Conservation (phyloP, 371 early-diverging fungal genomes). For the Mucor plumbeus region DNA sequence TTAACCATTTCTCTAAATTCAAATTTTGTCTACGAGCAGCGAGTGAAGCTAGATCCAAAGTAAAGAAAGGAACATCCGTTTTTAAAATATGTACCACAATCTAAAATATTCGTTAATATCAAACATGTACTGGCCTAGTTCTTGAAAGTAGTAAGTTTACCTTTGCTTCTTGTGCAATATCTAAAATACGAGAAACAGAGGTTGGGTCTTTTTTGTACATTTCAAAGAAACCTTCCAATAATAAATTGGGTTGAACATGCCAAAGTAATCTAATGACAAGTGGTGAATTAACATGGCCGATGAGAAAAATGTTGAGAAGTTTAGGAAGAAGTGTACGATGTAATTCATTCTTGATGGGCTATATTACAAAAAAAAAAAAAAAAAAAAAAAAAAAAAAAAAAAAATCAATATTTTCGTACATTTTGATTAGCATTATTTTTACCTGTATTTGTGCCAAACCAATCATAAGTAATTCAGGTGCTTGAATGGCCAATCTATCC, state of each 20-base stretch:
- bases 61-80: conserved; percentile 69
- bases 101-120: conserved; percentile 35
- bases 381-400: no score
- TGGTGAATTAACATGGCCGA: conserved; percentile 75
- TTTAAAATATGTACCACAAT: conserved; percentile 75
- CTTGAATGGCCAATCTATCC: conserved; percentile 67
- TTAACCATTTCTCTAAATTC: conserved; percentile 88
- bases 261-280: conserved; percentile 78
- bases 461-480: conserved; percentile 80
- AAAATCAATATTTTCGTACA: no score
- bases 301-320: conserved; percentile 72
- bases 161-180: conserved; percentile 83
- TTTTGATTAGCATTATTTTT: not conserved
- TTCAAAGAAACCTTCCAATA: conserved; percentile 74
- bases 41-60: conserved; percentile 83
- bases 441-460: conserved; percentile 75
- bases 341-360: conserved; percentile 66
- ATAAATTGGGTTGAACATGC: conserved; percentile 65
- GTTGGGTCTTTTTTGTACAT: conserved; percentile 79
- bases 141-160: conserved; percentile 37
- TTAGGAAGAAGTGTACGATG: conserved; percentile 72
- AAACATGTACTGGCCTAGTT: no score
- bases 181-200: conserved; percentile 75
- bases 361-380: not conserved
- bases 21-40: conserved; percentile 83